Evolutionary conservation across 2,329 filamentous ascomycete species (phyloP), one percentile per base, ranked within the genome.

Genomic region (Exophiala spinifera): DNA sequence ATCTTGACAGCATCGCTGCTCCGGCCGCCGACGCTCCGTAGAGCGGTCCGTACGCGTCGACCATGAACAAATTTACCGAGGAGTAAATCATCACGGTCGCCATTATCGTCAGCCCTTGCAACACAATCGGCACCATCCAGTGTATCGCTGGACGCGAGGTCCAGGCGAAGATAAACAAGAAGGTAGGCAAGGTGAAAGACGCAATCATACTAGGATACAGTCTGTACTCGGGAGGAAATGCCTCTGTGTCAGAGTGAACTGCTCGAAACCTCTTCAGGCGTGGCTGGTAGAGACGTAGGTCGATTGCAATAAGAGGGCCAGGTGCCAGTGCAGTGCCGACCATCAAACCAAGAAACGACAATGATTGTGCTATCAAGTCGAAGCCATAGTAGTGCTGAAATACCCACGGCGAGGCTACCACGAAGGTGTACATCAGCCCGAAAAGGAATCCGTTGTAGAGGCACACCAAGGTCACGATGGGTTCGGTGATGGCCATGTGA

Each of bases 361-460:
- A 44, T 3, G 55, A 54, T 44, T 62, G 60, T 21, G 43, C 60
- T 3, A 51, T 56, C 4, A 55, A 23, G 28, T 33, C 34, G 47
- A 62, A 62, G 14, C 39, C 43, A 31, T 62, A 62, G 47, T 62
- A 60, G 44, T 57, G 57, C 25, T 58, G 23, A 72, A 94, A 95
- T 44, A 95, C 87, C 46, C 92, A 82, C 0, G 88, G 86, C 62
- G 94, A 95, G 1, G 89, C 88, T 0, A 89, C 91, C 44, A 96
- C 76, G 75, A 92, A 92, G 23, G 92, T 84, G 66, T 94, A 95
- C 1, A 95, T 81, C 1, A 92, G 76, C 5, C 79, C 87, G 65
- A 91, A 90, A 68, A 88, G 83, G 69, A 89, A 89, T 39, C 84
- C 80, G 76, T 86, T 86, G 72, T 89, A 89, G 47, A 89, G 74